Evolutionary conservation across 2,329 filamentous ascomycete species (phyloP), one percentile per base, ranked within the genome.

Genomic region (Monosporascus ibericus): DNA sequence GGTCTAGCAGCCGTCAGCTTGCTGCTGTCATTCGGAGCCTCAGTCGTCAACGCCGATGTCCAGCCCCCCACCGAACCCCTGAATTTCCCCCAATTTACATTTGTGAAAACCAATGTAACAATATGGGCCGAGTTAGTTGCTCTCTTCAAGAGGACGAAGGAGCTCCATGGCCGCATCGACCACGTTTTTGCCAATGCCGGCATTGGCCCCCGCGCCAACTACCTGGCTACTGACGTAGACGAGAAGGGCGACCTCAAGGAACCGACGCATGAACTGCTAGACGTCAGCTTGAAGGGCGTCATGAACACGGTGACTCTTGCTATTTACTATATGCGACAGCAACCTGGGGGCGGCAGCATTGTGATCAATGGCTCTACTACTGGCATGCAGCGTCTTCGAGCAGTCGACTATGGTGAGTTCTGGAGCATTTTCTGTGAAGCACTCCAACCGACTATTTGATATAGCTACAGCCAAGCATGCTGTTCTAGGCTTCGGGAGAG

Each of bases 151-250:
- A 64, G 70, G 51, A 67, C 78, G 2, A 72, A 75, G 52, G 65
- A 73, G 11, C 84, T 88, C 49, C 80, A 88, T 56, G 88, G 91
- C 62, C 86, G 89, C 55, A 80, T 92, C 55, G 88, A 88, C 44
- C 81, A 88, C 64, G 88, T 89, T 6, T 90, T 91, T 62, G 83
- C 87, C 50, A 85, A 85, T 57, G 82, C 82, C 0, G 82, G 82
- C 17, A 67, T 84, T 30, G 69, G 68, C 0, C 73, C 75, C 8
- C 69, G 69, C 3, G 69, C 70, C 2, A 64, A 77, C 58, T 81
- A 78, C 55, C 56, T 81, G 2, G 68, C 68, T 4, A 68, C 71
- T 2, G 71, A 72, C n/a, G 64, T 76, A 9, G 76, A 82, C 48
- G 72, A 70, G 20, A 71, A 72, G n/a, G 78, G 77, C 0, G 72